Percentiles rank a stretch among this genome's conserved stretches.
phyloP scores from a whole-genome alignment of 75 land plant species.

The Azolla pinnata region DNA sequence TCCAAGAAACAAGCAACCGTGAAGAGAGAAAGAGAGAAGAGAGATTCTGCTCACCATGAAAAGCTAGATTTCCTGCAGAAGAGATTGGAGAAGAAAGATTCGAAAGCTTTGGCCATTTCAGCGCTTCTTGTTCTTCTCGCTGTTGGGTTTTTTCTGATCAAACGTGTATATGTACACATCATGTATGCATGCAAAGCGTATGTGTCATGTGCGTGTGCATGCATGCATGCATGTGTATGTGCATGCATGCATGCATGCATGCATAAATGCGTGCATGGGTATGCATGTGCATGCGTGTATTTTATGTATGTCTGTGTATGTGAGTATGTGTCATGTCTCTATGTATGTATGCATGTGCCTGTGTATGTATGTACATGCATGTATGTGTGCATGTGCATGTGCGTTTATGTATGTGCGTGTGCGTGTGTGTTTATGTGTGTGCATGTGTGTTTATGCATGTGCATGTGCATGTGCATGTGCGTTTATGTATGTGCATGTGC shows the following conservation, averaged over 20 bases:
- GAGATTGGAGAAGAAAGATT: too few species aligned
- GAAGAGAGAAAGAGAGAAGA: too few species aligned
- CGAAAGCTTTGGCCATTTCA: too few species aligned
- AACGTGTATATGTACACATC: too few species aligned
- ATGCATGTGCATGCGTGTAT: background rate
- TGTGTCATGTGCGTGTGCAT: too few species aligned
- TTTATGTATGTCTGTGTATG: background rate
- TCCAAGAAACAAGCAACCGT: too few species aligned
- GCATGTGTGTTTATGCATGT: background rate
- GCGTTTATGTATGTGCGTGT: slow-evolving; percentile 3
- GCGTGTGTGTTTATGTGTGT: background rate
- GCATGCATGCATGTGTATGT: background rate
- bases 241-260: background rate
- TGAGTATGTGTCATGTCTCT: background rate
- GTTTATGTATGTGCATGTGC: background rate
- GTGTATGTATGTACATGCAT: background rate
- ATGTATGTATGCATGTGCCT: background rate
- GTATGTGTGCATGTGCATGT: background rate
- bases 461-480: background rate
- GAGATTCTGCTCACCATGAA: too few species aligned
- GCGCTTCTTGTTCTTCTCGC: too few species aligned
- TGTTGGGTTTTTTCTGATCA: too few species aligned
- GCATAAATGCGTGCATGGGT: background rate
- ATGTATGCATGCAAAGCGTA: too few species aligned
- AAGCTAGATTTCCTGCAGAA: too few species aligned